Percentiles rank a stretch among this genome's conserved stretches.
Conservation (phyloP, 768 basidiomycete species). For the Suillus hirtellus region DNA sequence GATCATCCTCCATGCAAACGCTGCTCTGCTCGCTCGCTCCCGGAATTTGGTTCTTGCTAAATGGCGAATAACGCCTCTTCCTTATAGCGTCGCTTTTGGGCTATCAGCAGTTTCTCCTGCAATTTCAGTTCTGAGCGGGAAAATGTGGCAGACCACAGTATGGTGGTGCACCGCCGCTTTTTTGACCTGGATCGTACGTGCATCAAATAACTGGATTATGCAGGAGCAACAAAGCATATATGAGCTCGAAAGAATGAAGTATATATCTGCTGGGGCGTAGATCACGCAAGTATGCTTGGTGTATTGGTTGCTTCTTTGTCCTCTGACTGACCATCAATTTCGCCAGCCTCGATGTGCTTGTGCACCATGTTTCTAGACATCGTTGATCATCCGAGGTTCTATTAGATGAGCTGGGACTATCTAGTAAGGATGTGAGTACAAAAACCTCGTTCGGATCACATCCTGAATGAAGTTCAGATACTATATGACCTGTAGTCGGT, state of each 20-base stretch:
- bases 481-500: not conserved
- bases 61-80: constrained; percentile 32
- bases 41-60: constrained; percentile 30
- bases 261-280: constrained; percentile 55
- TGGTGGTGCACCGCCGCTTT: constrained; percentile 54
- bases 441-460: not conserved
- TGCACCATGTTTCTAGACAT: not conserved
- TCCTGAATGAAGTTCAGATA: not conserved
- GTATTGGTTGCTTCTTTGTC: not conserved
- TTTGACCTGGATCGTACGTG: constrained; percentile 47
- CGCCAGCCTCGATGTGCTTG: not conserved
- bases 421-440: not conserved
- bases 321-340: not conserved
- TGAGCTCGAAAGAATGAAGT: constrained; percentile 54
- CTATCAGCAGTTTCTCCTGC: constrained; percentile 50
- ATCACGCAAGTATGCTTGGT: not conserved
- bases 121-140: constrained; percentile 46
- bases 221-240: constrained; percentile 48
- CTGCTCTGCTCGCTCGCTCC: constrained; percentile 44
- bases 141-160: constrained; percentile 51
- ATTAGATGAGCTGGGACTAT: not conserved
- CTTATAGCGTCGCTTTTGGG: constrained; percentile 32
- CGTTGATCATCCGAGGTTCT: not conserved
- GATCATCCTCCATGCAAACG: constrained; percentile 51
- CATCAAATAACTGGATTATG: constrained; percentile 44